Base-by-base conservation (phyloP, 495 filamentous ascomycete genomes). In the Hypoxylon fragiforme region DNA sequence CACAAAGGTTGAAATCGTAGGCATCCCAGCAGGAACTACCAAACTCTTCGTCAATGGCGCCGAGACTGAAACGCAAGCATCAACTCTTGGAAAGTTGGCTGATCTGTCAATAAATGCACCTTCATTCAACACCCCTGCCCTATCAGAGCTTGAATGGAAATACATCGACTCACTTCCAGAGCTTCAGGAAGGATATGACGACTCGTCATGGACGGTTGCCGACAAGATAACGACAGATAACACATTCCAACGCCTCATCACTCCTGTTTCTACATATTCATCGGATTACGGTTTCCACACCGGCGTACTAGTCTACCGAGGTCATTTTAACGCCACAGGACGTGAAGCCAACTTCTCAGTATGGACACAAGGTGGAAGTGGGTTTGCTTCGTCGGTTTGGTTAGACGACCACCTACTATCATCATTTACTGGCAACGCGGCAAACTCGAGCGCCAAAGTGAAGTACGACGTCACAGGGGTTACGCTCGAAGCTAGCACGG, bases 261-360 rank as follows among this genome's bases (percentile, higher is more conserved):
- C 89, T 0, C 82, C 86, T 0, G 81, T 71, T 0, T 85, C 81
- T 0, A 78, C 91, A 0, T 89, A 86, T 60, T 75, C 76, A 0
- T 81, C 77, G 30, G 89, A 92, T 68, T 91, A 94, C 60, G 86
- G 87, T 21, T 92, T 81, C 72, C 74, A 89, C 64, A 80, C 81
- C 0, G 89, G 88, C 30, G 77, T 76, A 9, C 70, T 90, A 0
- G 52, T 92, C 31, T 92, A 82, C 71, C 78, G 89, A 2, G 89
- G 88, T 18, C 80, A 85, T 58, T 94, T 94, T 64, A 75, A 70
- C 7, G 83, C 88, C 11, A 84, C 70, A 0, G 87, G 87, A 3
- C 62, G 75, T 8, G 88, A 92, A 56, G 66, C 56, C 0, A 73
- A 59, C 6, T 70, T 92, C 49, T 77, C 66, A 26, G 43, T 89